Evolutionary conservation across 768 basidiomycete genomes (phyloP).

Genomic region (Lenzites betulinus): DNA sequence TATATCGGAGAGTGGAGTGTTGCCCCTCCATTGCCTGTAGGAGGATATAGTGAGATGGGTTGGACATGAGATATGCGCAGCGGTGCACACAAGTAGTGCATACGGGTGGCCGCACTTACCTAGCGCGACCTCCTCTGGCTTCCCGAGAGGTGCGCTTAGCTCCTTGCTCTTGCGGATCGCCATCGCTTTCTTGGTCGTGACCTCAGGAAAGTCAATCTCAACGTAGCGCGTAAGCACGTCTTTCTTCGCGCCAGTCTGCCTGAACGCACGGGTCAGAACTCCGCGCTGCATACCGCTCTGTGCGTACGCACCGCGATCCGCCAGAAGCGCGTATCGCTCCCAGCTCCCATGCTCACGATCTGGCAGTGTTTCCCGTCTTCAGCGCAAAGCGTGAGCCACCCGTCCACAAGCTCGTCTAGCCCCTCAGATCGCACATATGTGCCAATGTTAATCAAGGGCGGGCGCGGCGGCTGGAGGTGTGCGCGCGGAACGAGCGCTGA

Average conservation of each 20-base stretch:
- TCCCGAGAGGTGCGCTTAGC: slow-evolving; percentile 53
- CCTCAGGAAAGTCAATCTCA: slow-evolving; percentile 90
- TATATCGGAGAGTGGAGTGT: slow-evolving; percentile 57
- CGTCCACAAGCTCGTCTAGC: slow-evolving; percentile 73
- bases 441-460: slow-evolving; percentile 94
- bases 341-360: slow-evolving; percentile 93
- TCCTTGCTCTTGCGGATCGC: slow-evolving; percentile 69
- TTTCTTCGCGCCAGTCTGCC: slow-evolving; percentile 57
- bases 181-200: slow-evolving; percentile 83
- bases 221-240: slow-evolving; percentile 62
- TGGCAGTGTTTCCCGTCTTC: slow-evolving; percentile 59
- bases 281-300: neutral
- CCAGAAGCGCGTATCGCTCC: slow-evolving; percentile 97
- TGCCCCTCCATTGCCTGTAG: slow-evolving; percentile 62
- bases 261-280: slow-evolving; percentile 1
- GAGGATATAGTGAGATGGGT: neutral
- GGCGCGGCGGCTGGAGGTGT: slow-evolving; percentile 57
- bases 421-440: slow-evolving; percentile 84
- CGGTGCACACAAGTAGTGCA: too few relatives aligned
- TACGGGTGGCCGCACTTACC: slow-evolving; percentile 39
- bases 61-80: neutral
- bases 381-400: slow-evolving; percentile 56
- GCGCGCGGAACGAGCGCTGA: slow-evolving; percentile 62
- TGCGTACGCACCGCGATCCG: slow-evolving; percentile 67
- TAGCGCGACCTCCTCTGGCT: slow-evolving; percentile 42